These are phyloP conservation scores for Tetradesmus obliquus DNA, from an alignment of 139 green algal genomes.

Conservation along the genomic window DNA sequence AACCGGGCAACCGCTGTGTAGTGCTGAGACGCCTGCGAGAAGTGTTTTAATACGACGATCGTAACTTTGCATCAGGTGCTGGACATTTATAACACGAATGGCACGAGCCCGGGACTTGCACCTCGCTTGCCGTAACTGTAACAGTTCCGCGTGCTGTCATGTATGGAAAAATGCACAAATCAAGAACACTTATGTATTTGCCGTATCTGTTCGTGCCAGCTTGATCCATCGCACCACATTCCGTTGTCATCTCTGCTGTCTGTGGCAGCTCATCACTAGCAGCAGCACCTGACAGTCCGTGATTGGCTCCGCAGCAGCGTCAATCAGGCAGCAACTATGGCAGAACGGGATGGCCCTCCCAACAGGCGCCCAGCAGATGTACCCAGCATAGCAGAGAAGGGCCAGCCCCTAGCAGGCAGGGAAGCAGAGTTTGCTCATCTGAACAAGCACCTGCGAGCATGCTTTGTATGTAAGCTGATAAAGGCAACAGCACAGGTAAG, in stretches of 20 bases:
- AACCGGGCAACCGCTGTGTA: background rate
- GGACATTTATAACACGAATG: no score
- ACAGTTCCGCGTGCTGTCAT: no score
- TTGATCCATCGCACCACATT: background rate
- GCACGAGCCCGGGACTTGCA: background rate
- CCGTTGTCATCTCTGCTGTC: background rate
- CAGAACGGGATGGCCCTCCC: background rate
- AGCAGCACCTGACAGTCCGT: background rate
- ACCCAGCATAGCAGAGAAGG: constrained; percentile 20
- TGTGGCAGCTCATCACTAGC: background rate
- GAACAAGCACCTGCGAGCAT: constrained; percentile 67
- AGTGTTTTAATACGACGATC: background rate
- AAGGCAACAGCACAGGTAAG: constrained; percentile 64
- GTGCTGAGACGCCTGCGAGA: background rate
- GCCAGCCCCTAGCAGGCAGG: background rate
- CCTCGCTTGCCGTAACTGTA: background rate
- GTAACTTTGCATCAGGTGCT: background rate
- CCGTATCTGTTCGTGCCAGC: no score
- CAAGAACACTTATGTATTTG: no score
- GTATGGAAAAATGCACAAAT: no score
- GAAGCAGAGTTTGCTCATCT: constrained; percentile 58
- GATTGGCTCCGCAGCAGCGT: background rate
- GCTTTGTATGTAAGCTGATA: constrained; percentile 64
- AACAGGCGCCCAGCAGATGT: constrained; percentile 17
- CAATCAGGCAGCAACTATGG: background rate